Evolutionary conservation across 106 monocot species (phyloP).

Genomic region (Posidonia australis): DNA sequence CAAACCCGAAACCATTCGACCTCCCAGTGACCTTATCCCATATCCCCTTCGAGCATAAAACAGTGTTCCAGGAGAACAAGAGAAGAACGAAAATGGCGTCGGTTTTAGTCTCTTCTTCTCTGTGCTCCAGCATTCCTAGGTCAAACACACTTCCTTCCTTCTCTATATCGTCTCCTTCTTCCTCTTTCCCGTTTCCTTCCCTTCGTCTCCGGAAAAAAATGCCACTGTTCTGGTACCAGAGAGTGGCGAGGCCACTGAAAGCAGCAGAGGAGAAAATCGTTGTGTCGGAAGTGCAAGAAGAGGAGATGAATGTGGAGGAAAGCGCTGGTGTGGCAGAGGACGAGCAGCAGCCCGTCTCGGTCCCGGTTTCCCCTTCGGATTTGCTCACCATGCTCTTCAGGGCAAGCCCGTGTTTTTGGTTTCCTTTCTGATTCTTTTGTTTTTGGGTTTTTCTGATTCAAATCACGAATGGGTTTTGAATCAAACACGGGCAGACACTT

Average conservation of each 20-base stretch:
- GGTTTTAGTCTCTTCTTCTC: not conserved
- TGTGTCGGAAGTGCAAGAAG: slow-evolving; percentile 5
- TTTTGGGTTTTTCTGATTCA: not conserved
- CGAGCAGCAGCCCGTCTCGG: slow-evolving; percentile 31
- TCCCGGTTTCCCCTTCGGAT: slow-evolving; percentile 82
- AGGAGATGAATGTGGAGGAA: not conserved
- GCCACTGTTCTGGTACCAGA: not conserved
- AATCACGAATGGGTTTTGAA: too few relatives aligned
- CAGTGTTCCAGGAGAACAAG: too few relatives aligned
- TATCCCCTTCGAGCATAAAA: too few relatives aligned
- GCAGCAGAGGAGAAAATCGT: slow-evolving; percentile 1
- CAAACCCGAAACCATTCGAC: too few relatives aligned
- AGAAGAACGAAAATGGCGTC: not conserved
- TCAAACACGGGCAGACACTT: too few relatives aligned
- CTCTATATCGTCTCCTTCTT: not conserved
- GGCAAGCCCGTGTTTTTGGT: slow-evolving; percentile 15
- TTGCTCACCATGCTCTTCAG: slow-evolving; percentile 85
- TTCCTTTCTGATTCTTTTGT: slow-evolving; percentile 4
- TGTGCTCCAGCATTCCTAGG: too few relatives aligned
- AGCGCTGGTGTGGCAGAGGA: not conserved
- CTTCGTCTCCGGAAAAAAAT: not conserved
- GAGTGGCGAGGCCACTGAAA: not conserved
- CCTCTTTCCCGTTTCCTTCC: not conserved
- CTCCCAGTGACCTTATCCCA: too few relatives aligned
- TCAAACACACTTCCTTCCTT: not conserved